Percentiles rank a stretch among this genome's conserved stretches.
Conservation (phyloP, 129 eudicot genomes). For the Cynara cardunculus region DNA sequence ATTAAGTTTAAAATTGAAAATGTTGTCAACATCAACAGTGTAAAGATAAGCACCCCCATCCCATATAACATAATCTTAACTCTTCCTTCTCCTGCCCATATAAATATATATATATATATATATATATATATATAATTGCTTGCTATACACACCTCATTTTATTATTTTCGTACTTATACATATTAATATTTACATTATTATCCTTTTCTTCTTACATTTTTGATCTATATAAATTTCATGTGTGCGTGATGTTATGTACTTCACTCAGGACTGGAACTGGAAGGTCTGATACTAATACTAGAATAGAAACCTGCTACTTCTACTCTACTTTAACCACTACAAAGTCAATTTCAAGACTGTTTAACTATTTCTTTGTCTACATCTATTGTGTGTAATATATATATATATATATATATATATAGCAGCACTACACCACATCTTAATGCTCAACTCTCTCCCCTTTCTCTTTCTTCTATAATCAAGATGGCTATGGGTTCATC, state of each 20-base stretch:
- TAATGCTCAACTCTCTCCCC: slow-evolving; percentile 13
- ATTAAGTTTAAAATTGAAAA: not conserved
- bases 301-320: slow-evolving; percentile 7
- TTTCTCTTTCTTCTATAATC: not conserved
- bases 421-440: slow-evolving; percentile 16
- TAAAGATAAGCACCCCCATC: slow-evolving; percentile 31
- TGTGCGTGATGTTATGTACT: not conserved
- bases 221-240: not conserved
- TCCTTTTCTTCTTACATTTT: not conserved
- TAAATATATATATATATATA: too few species aligned
- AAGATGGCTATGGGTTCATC: slow-evolving; percentile 29
- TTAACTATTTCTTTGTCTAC: not conserved
- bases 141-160: not conserved
- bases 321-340: not conserved
- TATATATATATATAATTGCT: too few species aligned
- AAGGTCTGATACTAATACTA: not conserved
- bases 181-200: not conserved
- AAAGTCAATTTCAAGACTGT: not conserved
- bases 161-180: not conserved
- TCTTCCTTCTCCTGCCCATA: too few species aligned
- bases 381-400: not conserved
- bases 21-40: slow-evolving; percentile 37
- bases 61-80: slow-evolving; percentile 9
- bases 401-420: not conserved
- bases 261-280: too few species aligned